Base-by-base conservation (phyloP, 2,329 filamentous ascomycete species). In the Parascedosporium putredinis region DNA sequence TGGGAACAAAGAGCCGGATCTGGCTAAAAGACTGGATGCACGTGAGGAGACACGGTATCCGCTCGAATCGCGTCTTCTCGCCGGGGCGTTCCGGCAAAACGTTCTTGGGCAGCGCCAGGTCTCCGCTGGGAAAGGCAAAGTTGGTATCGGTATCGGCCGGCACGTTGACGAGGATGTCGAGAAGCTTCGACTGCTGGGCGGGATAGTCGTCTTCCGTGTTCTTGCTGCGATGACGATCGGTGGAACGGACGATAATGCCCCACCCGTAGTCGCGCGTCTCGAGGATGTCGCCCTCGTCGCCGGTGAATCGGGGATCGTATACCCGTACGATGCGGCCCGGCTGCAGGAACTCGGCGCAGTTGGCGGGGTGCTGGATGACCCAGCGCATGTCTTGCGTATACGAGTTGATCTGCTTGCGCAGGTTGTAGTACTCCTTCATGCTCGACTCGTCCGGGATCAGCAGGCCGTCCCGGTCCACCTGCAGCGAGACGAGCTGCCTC, bases 371-470 rank as follows among this genome's bases (percentile, higher is more conserved):
- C 59, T 88, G 94, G 55, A 97, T 93, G 36, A 97, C 89, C 45
- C 83, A 75, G 16, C 88, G 81, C 83, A 97, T 94, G 55, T 98
- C 90, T 57, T 87, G 86, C 14, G 84, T 86, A 62, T 93, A 95
- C 3, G 74, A 77, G 53, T 87, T 83, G 27, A 98, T 75, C 57
- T 94, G 87, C 60, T 94, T 83, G 51, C 91, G 80, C 42, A 97
- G 72, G 47, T 89, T 86, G 65, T 95, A 95, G 67, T 98, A 98
- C 54, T 97, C 91, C 63, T 90, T 89, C 64, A 98, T 86, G 0
- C 83, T 88, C 4, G 78, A 74, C 67, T 98, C 93, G 60, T 97
- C 89, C 0, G 86, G 74, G 54, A 98, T 95, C 45, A 78, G 71
- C 67, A 91, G 81, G 43, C 74, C 75, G 47, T 85, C 79, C 53